phyloP scores from a whole-genome alignment of 2,329 filamentous ascomycete genomes.

The Sclerotinia nivalis region DNA sequence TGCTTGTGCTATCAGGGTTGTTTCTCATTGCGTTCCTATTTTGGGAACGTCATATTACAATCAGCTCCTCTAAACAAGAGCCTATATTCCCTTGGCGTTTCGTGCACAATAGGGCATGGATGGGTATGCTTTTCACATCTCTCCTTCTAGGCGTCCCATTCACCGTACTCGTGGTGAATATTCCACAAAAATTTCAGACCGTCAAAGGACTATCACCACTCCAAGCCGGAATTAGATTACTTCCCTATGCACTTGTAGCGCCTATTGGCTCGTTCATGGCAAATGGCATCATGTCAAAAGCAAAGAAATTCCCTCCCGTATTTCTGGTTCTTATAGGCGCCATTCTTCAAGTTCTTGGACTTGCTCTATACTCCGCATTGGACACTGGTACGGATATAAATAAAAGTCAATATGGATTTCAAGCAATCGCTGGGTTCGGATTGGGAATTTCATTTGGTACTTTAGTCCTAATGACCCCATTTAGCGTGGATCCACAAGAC shows the following conservation, averaged over 20 bases:
- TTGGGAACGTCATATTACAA: constrained; percentile 6
- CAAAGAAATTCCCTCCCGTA: constrained; percentile 5
- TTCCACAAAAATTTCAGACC: constrained; percentile 9
- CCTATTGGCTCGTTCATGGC: constrained; percentile 3
- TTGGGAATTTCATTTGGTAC: constrained; percentile 8
- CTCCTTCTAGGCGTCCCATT: constrained; percentile 7
- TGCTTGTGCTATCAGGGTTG: constrained; percentile 7
- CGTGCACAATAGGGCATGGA: constrained; percentile 9
- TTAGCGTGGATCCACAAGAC: background rate
- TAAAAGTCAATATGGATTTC: constrained; percentile 4
- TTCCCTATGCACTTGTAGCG: constrained; percentile 9
- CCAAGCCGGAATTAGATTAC: background rate
- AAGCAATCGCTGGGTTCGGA: constrained; percentile 11
- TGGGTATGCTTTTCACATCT: constrained; percentile 7
- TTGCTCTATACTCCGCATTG: background rate
- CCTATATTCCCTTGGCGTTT: constrained; percentile 19
- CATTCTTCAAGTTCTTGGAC: constrained; percentile 1
- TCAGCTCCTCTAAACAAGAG: background rate
- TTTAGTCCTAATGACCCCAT: constrained; percentile 3
- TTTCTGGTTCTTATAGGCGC: constrained; percentile 11
- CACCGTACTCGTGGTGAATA: constrained; percentile 9
- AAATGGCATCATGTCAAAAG: constrained; percentile 9
- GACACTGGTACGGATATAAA: background rate
- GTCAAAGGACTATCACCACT: constrained; percentile 14
- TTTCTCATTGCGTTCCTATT: background rate